Conservation (phyloP, 805 yeast genomes). For the Spencermartinsiella europaea region DNA sequence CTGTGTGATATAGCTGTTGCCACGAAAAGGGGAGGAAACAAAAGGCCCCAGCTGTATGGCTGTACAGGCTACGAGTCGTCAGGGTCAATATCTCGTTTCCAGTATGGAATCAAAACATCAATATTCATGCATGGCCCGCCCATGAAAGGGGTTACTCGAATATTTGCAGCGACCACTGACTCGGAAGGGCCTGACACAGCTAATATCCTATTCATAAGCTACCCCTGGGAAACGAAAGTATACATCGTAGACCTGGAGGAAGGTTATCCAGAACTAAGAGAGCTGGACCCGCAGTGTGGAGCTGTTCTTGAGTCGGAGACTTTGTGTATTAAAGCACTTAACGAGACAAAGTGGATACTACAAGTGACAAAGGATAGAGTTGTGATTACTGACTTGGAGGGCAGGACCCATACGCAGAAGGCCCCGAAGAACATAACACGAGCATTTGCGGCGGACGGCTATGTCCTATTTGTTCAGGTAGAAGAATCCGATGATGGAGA, state of each 20-base stretch:
- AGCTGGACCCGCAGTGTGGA: conserved; percentile 11
- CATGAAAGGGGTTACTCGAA: conserved; percentile 8
- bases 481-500: not conserved
- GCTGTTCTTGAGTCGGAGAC: conserved; percentile 5
- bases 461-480: not conserved
- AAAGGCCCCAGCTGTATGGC: conserved; percentile 7
- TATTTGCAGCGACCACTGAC: conserved; percentile 6
- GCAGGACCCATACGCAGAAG: not conserved
- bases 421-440: not conserved
- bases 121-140: conserved; percentile 13
- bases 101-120: conserved; percentile 12
- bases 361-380: conserved; percentile 7
- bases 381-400: conserved; percentile 9
- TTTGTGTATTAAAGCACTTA: conserved; percentile 2
- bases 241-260: conserved; percentile 3
- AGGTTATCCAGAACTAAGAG: conserved; percentile 8
- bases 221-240: conserved; percentile 12
- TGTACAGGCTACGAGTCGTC: conserved; percentile 14
- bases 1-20: conserved; percentile 33
- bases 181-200: not conserved
- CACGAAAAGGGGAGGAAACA: not conserved
- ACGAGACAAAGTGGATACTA: conserved; percentile 3
- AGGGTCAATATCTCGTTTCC: conserved; percentile 15
- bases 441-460: not conserved
- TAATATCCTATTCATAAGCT: conserved; percentile 5